phyloP scores from a whole-genome alignment of 495 filamentous ascomycete species.

The Physcia stellaris region DNA sequence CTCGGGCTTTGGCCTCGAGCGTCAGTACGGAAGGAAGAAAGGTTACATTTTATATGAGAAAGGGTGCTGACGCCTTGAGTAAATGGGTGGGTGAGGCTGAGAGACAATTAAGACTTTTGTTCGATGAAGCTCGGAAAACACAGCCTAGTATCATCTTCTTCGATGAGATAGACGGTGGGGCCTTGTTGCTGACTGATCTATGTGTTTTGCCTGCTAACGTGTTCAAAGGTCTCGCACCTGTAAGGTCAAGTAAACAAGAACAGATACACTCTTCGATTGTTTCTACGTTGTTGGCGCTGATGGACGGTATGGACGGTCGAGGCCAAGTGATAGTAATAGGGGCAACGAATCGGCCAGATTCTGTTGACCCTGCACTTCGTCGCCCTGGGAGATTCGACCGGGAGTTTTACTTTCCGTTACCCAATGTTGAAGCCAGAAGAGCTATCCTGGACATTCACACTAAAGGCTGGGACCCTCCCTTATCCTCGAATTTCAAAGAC shows the following conservation, averaged over 20 bases:
- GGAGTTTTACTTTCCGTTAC: conserved; percentile 95
- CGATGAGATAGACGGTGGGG: conserved; percentile 84
- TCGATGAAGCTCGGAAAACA: conserved; percentile 87
- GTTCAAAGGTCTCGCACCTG: conserved; percentile 63
- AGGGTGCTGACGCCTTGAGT: conserved; percentile 89
- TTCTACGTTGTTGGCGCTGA: conserved; percentile 82
- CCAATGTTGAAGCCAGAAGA: conserved; percentile 61
- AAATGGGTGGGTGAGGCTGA: conserved; percentile 99
- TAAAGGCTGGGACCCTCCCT: conserved; percentile 71
- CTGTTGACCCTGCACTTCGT: conserved; percentile 91
- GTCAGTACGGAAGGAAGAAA: conserved; percentile 72
- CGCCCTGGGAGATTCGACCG: conserved; percentile 94
- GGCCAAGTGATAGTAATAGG: conserved; percentile 98
- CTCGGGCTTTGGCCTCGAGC: conserved; percentile 75
- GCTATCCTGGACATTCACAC: conserved; percentile 93
- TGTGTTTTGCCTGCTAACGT: conserved; percentile 1
- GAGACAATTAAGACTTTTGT: conserved; percentile 78
- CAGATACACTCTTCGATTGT: conserved; percentile 98
- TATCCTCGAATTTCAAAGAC: conserved; percentile 65
- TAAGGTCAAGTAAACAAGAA: conserved; percentile 92
- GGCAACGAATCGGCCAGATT: conserved; percentile 94
- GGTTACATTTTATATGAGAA: conserved; percentile 98
- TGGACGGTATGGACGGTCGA: conserved; percentile 98
- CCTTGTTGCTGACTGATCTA: not conserved
- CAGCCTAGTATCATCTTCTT: conserved; percentile 99